A percentile compares a stretch with the other conserved stretches of the same genome.
phyloP scores from a whole-genome alignment of 2,329 filamentous ascomycete genomes.

The Monascus ruber region DNA sequence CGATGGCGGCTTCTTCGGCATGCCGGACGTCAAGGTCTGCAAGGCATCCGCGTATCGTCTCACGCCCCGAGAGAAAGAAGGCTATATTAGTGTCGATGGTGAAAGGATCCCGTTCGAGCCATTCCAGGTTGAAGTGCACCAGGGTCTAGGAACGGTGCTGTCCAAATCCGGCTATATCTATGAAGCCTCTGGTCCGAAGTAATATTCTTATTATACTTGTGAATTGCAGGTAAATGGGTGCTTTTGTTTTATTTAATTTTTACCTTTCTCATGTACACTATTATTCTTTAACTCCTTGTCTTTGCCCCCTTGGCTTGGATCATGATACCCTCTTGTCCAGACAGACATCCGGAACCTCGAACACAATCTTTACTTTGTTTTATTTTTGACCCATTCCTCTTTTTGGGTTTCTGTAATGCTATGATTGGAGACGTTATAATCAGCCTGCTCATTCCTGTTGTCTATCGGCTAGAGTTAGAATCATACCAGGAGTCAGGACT shows the following conservation, averaged over 20 bases:
- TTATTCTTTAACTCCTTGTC: neutral
- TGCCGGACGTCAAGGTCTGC: constrained; percentile 63
- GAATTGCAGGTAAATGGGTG: constrained; percentile 5
- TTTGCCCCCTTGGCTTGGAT: neutral
- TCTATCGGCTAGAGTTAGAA: no score
- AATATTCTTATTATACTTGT: constrained; percentile 6
- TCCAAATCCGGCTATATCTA: constrained; percentile 62
- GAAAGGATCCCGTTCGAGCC: constrained; percentile 77
- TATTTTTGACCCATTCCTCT: neutral
- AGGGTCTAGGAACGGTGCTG: constrained; percentile 70
- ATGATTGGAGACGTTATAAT: no score
- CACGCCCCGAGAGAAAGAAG: constrained; percentile 59
- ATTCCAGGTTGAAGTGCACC: constrained; percentile 84
- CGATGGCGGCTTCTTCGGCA: constrained; percentile 66
- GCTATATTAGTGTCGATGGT: constrained; percentile 90
- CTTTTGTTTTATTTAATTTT: constrained; percentile 10
- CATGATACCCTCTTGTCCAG: neutral
- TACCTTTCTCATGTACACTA: neutral
- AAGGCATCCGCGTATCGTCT: constrained; percentile 85
- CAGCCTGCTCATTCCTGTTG: no score
- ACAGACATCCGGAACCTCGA: neutral
- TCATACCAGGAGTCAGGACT: no score
- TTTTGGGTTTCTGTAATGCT: no score
- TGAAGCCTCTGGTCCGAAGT: constrained; percentile 43
- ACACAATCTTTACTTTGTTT: neutral